These are phyloP conservation scores for Hygrophila difformis DNA, from an alignment of 257 asterid species.

Conservation along the genomic window DNA sequence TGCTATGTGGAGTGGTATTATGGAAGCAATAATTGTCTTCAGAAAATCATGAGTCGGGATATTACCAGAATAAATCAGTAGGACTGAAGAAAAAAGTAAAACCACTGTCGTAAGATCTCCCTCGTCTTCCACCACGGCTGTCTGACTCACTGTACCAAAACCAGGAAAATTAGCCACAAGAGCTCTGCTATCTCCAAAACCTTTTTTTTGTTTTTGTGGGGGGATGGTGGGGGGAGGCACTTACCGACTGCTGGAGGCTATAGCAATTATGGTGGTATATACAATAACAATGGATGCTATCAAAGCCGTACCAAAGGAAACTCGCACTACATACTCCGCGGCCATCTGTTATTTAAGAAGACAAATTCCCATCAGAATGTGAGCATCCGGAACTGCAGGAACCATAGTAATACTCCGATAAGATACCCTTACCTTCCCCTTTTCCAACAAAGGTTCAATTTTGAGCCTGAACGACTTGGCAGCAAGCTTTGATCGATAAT, in stretches of 20 bases:
- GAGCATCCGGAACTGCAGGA: slow-evolving; percentile 5
- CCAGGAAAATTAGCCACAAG: slow-evolving; percentile 7
- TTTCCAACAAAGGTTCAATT: slow-evolving; percentile 68
- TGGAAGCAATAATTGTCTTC: background rate
- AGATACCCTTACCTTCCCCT: slow-evolving; percentile 64
- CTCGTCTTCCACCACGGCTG: slow-evolving; percentile 78
- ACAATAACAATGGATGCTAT: slow-evolving; percentile 90
- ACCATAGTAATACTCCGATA: slow-evolving; percentile 5
- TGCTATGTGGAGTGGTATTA: too few relatives aligned
- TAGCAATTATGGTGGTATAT: slow-evolving; percentile 72
- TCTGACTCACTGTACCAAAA: slow-evolving; percentile 61
- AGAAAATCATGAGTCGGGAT: slow-evolving; percentile 13
- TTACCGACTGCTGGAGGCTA: slow-evolving; percentile 79
- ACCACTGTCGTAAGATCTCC: slow-evolving; percentile 64
- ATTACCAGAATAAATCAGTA: slow-evolving; percentile 78
- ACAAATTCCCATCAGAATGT: slow-evolving; percentile 15
- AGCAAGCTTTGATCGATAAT: slow-evolving; percentile 65
- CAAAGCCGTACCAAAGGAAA: slow-evolving; percentile 94
- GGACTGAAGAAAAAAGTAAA: slow-evolving; percentile 56
- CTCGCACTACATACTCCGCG: slow-evolving; percentile 81
- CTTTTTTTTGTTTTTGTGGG: too few relatives aligned
- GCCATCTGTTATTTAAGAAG: slow-evolving; percentile 50
- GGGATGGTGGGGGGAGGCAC: slow-evolving; percentile 12
- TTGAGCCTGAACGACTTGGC: slow-evolving; percentile 76
- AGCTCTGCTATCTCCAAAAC: slow-evolving; percentile 3